A percentile compares a stretch with the other conserved stretches of the same genome.
phyloP scores from a whole-genome alignment of 1,284 basidiomycete species.

The Albatrellus sp. region DNA sequence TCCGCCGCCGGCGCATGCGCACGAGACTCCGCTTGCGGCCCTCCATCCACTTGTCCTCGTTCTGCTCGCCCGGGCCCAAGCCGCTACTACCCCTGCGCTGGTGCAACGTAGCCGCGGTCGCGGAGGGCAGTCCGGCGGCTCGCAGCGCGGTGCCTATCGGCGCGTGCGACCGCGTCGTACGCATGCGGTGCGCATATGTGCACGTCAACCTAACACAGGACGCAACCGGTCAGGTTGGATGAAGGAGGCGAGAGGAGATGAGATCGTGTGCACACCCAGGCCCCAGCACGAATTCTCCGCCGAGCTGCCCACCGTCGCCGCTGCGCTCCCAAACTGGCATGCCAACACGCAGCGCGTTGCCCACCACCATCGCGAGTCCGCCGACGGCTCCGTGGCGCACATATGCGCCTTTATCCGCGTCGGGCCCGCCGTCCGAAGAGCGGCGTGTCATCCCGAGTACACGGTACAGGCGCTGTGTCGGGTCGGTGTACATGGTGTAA shows the following conservation, averaged over 20 bases:
- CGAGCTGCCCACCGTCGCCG: constrained; percentile 68
- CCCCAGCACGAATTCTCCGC: constrained; percentile 83
- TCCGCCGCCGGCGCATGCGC: neutral
- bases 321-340: constrained; percentile 75
- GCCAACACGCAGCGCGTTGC: constrained; percentile 51
- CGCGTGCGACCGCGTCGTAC: constrained; percentile 53
- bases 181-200: constrained; percentile 64
- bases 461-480: constrained; percentile 51
- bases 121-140: constrained; percentile 35
- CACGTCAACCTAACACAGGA: constrained; percentile 34
- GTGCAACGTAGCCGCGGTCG: neutral
- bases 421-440: constrained; percentile 10
- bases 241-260: neutral
- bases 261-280: constrained; percentile 40
- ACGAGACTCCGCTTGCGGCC: neutral
- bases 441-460: constrained; percentile 54
- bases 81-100: neutral
- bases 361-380: constrained; percentile 58
- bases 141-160: constrained; percentile 55
- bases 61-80: neutral
- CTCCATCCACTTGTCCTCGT: constrained; percentile 3
- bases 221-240: constrained; percentile 3
- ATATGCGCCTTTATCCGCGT: constrained; percentile 41
- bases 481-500: constrained; percentile 71
- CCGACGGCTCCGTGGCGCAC: constrained; percentile 48